These are phyloP conservation scores for Cornus kousa DNA, from an alignment of 148 eudicot genomes.

Conservation along the genomic window DNA sequence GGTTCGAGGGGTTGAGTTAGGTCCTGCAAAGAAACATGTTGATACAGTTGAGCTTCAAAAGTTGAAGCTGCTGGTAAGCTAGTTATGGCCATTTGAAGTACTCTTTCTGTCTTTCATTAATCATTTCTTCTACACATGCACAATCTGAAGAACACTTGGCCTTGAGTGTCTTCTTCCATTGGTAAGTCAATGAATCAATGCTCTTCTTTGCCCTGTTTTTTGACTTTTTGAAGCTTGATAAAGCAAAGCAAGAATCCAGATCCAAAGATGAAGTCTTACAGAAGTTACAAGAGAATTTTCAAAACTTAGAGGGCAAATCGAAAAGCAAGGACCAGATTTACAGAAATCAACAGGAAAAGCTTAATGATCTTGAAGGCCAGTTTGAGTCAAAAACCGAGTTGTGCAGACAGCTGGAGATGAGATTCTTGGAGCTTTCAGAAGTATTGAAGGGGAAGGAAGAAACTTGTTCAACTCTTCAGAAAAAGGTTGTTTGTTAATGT, in stretches of 20 bases:
- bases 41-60: constrained; percentile 82
- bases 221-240: constrained; percentile 56
- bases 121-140: background rate
- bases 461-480: constrained; percentile 51
- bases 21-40: constrained; percentile 75
- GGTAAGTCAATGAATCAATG: background rate
- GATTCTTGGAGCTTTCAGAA: constrained; percentile 59
- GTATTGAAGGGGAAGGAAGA: constrained; percentile 66
- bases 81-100: background rate
- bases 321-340: constrained; percentile 69
- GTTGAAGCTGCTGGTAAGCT: constrained; percentile 64
- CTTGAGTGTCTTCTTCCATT: background rate
- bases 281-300: constrained; percentile 70
- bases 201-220: background rate
- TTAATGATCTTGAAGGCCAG: constrained; percentile 67
- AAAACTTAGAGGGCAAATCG: constrained; percentile 60
- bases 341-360: constrained; percentile 69
- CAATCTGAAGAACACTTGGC: background rate
- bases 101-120: constrained; percentile 2
- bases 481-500: constrained; percentile 39
- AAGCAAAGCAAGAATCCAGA: constrained; percentile 69
- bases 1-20: constrained; percentile 79
- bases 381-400: constrained; percentile 48
- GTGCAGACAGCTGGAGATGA: constrained; percentile 56
- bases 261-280: constrained; percentile 68